These are phyloP conservation scores for Plasmodium coatneyi DNA, from an alignment of 169 alveolate species.

Conservation along the genomic window DNA sequence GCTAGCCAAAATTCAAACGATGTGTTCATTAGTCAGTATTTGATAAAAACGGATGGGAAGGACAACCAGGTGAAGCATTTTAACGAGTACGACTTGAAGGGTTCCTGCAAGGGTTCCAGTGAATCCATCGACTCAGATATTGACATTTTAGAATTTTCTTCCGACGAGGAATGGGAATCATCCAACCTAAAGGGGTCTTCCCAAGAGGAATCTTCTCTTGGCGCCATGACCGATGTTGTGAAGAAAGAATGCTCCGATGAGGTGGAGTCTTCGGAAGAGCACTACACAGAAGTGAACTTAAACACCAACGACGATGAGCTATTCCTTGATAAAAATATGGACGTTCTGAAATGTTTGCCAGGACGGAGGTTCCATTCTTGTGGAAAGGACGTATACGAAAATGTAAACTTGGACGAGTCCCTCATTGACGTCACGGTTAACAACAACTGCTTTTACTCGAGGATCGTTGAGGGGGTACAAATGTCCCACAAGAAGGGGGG, in stretches of 20 bases:
- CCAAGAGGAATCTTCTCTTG: neutral
- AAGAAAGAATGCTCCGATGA: neutral
- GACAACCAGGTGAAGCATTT: constrained; percentile 40
- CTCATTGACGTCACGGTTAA: constrained; percentile 63
- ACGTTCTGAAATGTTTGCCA: constrained; percentile 22
- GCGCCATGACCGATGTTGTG: neutral
- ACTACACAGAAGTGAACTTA: neutral
- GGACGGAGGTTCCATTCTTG: constrained; percentile 52
- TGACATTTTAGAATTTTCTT: constrained; percentile 42
- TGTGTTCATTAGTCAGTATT: constrained; percentile 64
- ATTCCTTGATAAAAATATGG: constrained; percentile 22
- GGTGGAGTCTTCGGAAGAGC: neutral
- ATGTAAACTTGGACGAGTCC: constrained; percentile 35
- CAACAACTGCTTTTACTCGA: constrained; percentile 37
- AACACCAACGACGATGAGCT: neutral
- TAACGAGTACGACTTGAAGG: constrained; percentile 43
- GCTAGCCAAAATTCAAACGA: constrained; percentile 71
- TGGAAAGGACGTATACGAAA: constrained; percentile 54
- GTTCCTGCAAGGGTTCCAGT: constrained; percentile 18
- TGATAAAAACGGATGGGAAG: constrained; percentile 68
- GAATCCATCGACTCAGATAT: constrained; percentile 60
- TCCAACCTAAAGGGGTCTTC: neutral
- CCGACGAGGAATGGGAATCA: constrained; percentile 15
- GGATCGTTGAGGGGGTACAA: constrained; percentile 51
- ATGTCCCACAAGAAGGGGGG: constrained; percentile 50